These are phyloP conservation scores for Lepiota venenata DNA, from an alignment of 768 basidiomycete genomes.

Conservation along the genomic window DNA sequence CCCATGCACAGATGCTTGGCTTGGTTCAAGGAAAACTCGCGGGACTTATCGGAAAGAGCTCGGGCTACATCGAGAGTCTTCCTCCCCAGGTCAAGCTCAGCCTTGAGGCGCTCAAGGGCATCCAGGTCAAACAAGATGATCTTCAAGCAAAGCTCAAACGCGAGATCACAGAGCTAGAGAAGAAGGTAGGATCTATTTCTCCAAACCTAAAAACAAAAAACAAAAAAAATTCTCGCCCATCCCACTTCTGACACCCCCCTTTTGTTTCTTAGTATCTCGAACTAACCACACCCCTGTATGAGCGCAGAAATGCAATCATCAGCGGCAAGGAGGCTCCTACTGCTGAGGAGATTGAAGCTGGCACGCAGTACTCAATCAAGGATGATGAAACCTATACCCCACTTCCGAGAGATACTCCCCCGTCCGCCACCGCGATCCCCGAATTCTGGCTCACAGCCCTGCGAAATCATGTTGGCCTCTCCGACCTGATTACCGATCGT, in stretches of 20 bases:
- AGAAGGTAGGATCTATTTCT: conserved; percentile 60
- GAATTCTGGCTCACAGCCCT: conserved; percentile 99
- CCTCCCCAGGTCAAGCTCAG: conserved; percentile 78
- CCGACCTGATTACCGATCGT: conserved; percentile 89
- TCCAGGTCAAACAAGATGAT: conserved; percentile 89
- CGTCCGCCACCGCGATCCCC: conserved; percentile 59
- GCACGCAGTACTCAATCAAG: conserved; percentile 68
- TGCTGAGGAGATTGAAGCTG: conserved; percentile 77
- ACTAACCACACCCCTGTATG: conserved; percentile 81
- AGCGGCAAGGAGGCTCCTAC: conserved; percentile 72
- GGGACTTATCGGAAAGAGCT: conserved; percentile 83
- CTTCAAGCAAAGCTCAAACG: conserved; percentile 93
- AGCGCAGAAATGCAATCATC: conserved; percentile 83
- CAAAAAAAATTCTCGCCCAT: no score
- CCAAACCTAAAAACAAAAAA: no score
- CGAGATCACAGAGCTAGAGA: conserved; percentile 93
- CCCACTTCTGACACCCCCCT: neutral
- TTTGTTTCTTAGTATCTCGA: conserved; percentile 55
- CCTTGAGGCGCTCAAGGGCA: conserved; percentile 89
- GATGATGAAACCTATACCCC: conserved; percentile 56
- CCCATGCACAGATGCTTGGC: conserved; percentile 67
- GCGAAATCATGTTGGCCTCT: conserved; percentile 83
- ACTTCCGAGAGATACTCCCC: conserved; percentile 49
- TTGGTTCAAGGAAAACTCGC: conserved; percentile 89
- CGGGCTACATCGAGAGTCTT: conserved; percentile 91